phyloP scores from a whole-genome alignment of 108 stramenopile genomes.

The Conticribra guillardii region DNA sequence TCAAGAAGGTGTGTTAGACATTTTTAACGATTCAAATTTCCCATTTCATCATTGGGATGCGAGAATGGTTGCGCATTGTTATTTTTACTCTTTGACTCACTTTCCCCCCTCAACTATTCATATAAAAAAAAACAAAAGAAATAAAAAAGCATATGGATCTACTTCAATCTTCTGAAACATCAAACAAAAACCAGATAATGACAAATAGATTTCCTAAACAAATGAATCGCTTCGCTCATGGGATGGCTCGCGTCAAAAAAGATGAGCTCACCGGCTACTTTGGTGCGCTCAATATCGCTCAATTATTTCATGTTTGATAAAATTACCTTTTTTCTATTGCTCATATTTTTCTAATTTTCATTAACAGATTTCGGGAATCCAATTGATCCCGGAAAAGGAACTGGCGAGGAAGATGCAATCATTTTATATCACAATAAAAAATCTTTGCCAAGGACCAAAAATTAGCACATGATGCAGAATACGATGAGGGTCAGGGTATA shows the following conservation, averaged over 20 bases:
- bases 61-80: neutral
- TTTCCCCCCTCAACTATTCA: no score
- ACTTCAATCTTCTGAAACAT: neutral
- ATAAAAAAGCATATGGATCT: neutral
- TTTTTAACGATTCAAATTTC: neutral
- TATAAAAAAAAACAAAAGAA: neutral
- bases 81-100: neutral
- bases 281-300: no score
- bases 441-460: constrained; percentile 27
- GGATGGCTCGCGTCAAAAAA: constrained; percentile 42
- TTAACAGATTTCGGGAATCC: constrained; percentile 60
- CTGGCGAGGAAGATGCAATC: constrained; percentile 41
- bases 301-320: no score
- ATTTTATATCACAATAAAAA: constrained; percentile 39
- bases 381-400: constrained; percentile 16
- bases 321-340: no score
- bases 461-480: constrained; percentile 24
- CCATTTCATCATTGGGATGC: neutral
- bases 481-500: constrained; percentile 41
- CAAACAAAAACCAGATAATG: neutral
- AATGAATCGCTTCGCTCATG: constrained; percentile 27
- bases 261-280: constrained; percentile 40
- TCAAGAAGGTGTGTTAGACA: constrained; percentile 15
- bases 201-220: constrained; percentile 32
- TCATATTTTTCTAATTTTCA: no score